Base-by-base conservation (phyloP, 441 rosid genomes). In the Euphorbia celastroides region DNA sequence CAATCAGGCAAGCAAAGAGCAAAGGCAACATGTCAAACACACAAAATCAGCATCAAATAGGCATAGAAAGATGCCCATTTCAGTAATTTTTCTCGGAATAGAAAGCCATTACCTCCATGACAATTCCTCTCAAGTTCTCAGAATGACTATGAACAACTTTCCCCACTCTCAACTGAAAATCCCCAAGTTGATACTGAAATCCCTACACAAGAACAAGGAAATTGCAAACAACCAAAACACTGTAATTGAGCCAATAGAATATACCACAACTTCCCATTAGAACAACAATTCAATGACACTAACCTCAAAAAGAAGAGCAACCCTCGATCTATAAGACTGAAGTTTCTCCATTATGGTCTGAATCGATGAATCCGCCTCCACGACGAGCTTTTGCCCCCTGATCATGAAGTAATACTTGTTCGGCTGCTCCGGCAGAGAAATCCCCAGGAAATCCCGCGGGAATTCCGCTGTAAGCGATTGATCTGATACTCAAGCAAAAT, bases 261-360 rank as follows among this genome's bases (percentile, higher is more conserved):
- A 13, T 38, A 57, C 2, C 6, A n/a, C 13, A 36, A 60, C 26
- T 32, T 32, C n/a, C 26, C 38, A 14, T 57, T 7, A 30, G 41
- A 57, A 6, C 19, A 16, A 48, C 4, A 30, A 41, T 7, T 22
- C n/a, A 19, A 20, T 7, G 22, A 22, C 23, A 12, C 4, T 60
- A 65, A 86, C 92, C 88, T 94, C 98, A 65, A 87, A 86, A 68
- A 79, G 79, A 62, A 94, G 88, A 0, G 94, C 84, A 8, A 89
- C 82, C 60, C 88, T 84, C 0, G 92, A 84, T 74, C 83, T 89
- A 71, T 89, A 90, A 64, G 96, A 90, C 65, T 93, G 97, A 75
- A 93, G 81, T 72, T 90, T 94, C 85, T 94, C 99, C 99, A 94
- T 92, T 30, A 92, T 89, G 34, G 74, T 67, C 70, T 89, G 98